Conservation (phyloP, 768 basidiomycete genomes). For the Serendipita sp. region DNA sequence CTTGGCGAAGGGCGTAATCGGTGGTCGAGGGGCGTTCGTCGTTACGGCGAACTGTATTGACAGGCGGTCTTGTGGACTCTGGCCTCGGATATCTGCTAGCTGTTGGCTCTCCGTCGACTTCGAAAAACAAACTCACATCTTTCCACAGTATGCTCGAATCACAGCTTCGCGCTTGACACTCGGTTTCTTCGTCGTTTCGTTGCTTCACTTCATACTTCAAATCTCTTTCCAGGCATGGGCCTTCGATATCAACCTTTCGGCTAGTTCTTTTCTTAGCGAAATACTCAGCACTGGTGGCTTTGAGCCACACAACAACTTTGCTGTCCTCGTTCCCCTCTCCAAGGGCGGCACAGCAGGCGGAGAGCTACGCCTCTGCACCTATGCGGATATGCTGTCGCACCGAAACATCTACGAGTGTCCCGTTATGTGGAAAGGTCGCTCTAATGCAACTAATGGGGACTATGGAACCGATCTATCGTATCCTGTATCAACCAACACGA, state of each 20-base stretch:
- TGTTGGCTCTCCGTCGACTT: neutral
- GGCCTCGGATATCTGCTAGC: neutral
- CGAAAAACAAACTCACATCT: neutral
- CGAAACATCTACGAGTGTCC: neutral
- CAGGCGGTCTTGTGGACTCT: neutral
- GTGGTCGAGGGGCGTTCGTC: neutral
- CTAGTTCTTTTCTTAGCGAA: neutral
- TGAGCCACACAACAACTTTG: neutral
- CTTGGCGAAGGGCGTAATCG: neutral
- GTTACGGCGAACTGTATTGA: neutral
- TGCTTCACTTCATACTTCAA: conserved; percentile 51
- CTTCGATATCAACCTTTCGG: neutral
- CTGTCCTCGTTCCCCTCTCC: neutral
- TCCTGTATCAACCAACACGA: neutral
- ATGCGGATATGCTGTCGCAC: neutral
- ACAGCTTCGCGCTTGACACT: conserved; percentile 52
- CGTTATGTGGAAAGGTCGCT: neutral
- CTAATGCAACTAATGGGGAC: neutral
- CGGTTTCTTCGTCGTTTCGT: conserved; percentile 50
- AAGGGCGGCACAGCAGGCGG: neutral
- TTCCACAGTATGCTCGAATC: conserved; percentile 47
- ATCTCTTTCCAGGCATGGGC: conserved; percentile 41
- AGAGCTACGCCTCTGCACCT: neutral
- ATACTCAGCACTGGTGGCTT: neutral
- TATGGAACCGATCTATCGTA: neutral